Evolutionary conservation across 31 red algal species (phyloP).

Genomic region (Porphyra umbilicalis): DNA sequence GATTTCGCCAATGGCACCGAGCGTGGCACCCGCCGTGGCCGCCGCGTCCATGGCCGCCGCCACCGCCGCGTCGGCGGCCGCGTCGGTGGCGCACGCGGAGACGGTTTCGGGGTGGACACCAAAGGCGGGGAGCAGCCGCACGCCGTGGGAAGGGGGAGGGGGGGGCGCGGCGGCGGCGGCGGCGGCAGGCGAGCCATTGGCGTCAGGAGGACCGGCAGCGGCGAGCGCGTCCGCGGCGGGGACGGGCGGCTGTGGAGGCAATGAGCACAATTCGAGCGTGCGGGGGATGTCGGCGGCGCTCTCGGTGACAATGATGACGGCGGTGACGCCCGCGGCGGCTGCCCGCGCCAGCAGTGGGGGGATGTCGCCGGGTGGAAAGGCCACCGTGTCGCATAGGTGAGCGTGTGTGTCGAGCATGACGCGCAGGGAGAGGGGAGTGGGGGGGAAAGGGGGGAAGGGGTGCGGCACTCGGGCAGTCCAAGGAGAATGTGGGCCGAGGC

Average conservation of each 20-base stretch:
- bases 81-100: neutral
- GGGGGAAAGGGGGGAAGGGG: neutral
- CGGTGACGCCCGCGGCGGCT: neutral
- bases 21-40: slow-evolving; percentile 12
- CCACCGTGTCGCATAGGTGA: slow-evolving; percentile 19
- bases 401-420: slow-evolving; percentile 54
- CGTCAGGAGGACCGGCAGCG: too few species aligned
- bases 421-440: neutral
- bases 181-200: too few species aligned
- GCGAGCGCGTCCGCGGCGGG: too few species aligned
- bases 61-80: slow-evolving; percentile 9
- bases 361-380: slow-evolving; percentile 17
- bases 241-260: neutral
- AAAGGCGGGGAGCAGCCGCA: neutral
- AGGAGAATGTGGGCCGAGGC: too few species aligned
- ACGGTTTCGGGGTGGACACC: neutral
- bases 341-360: slow-evolving; percentile 21
- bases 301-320: slow-evolving; percentile 33
- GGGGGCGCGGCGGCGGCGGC: neutral
- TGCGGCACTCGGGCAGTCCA: too few species aligned
- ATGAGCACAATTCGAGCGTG: neutral
- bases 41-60: slow-evolving; percentile 17
- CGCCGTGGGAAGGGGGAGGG: too few species aligned
- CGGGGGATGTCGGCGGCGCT: slow-evolving; percentile 9
- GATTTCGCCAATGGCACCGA: slow-evolving; percentile 37